Evolutionary conservation across 2,329 filamentous ascomycete genomes (phyloP).

Genomic region (Xenoacremonium recifei): DNA sequence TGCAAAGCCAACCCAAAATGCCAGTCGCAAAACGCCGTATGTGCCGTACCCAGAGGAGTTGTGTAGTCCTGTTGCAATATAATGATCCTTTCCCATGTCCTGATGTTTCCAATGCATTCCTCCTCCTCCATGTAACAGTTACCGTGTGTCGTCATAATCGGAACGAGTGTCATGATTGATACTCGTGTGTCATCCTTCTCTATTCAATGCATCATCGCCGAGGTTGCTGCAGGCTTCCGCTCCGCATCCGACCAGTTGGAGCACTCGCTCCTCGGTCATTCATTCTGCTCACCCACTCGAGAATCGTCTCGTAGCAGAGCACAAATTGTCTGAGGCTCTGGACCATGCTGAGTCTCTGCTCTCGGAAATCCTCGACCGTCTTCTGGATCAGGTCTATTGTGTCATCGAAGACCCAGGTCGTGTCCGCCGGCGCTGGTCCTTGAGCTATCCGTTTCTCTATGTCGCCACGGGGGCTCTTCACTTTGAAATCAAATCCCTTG

Average conservation of each 20-base stretch:
- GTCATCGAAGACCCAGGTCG: conserved; percentile 67
- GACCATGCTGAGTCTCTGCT: conserved; percentile 92
- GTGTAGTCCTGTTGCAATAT: no score
- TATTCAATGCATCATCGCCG: no score
- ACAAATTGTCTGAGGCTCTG: conserved; percentile 92
- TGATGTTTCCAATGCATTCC: no score
- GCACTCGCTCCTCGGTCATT: conserved; percentile 33
- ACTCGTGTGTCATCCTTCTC: no score
- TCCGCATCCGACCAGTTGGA: conserved; percentile 23
- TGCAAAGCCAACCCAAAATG: no score
- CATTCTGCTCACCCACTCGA: conserved; percentile 73
- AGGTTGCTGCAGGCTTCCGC: conserved; percentile 31
- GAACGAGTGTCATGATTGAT: no score
- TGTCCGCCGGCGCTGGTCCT: conserved; percentile 36
- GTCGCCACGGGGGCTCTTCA: conserved; percentile 13
- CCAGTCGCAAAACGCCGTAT: no score
- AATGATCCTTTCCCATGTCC: no score
- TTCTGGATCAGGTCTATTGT: conserved; percentile 76
- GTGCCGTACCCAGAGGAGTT: no score
- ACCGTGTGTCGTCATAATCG: no score
- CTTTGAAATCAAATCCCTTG: conserved; percentile 21
- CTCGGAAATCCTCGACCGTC: conserved; percentile 87
- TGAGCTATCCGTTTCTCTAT: conserved; percentile 11
- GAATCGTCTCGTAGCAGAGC: conserved; percentile 90
- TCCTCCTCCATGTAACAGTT: no score